Conservation (phyloP, 768 basidiomycete species). For the Mycena latifolia region DNA sequence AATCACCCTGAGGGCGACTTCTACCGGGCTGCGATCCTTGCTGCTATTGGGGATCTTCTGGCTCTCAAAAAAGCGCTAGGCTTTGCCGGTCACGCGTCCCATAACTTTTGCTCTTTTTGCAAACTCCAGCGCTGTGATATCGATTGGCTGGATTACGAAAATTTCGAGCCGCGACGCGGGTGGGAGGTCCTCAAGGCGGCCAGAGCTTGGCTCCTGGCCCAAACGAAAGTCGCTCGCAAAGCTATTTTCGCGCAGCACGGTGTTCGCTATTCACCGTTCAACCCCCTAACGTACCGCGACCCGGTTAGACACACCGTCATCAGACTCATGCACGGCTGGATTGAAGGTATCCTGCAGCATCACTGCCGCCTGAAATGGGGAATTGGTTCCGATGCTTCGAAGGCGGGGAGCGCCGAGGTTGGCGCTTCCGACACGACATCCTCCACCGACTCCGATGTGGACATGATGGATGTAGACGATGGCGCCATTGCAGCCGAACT, state of each 20-base stretch:
- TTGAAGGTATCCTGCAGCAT: slow-evolving; percentile 29
- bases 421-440: too few species aligned
- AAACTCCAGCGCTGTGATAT: slow-evolving; percentile 15
- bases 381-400: slow-evolving; percentile 10
- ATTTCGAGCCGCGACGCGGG: slow-evolving; percentile 24
- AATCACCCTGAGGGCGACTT: too few species aligned
- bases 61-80: slow-evolving; percentile 35
- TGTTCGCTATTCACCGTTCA: slow-evolving; percentile 25
- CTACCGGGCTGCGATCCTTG: slow-evolving; percentile 27
- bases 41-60: slow-evolving; percentile 33
- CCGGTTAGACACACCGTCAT: slow-evolving; percentile 27
- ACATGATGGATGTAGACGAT: slow-evolving; percentile 9
- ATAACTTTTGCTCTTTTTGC: slow-evolving; percentile 38
- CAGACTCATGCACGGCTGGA: slow-evolving; percentile 33
- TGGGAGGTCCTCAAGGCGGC: slow-evolving; percentile 26
- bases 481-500: slow-evolving; percentile 6
- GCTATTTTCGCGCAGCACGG: slow-evolving; percentile 21
- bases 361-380: slow-evolving; percentile 33
- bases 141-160: slow-evolving; percentile 24
- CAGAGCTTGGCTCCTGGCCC: slow-evolving; percentile 28
- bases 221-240: slow-evolving; percentile 11
- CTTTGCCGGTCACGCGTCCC: slow-evolving; percentile 18
- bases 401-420: not conserved
- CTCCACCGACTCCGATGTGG: too few species aligned
- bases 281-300: slow-evolving; percentile 30